Conservation (phyloP, 306 rosid genomes). For the Ormosia semicastrata region DNA sequence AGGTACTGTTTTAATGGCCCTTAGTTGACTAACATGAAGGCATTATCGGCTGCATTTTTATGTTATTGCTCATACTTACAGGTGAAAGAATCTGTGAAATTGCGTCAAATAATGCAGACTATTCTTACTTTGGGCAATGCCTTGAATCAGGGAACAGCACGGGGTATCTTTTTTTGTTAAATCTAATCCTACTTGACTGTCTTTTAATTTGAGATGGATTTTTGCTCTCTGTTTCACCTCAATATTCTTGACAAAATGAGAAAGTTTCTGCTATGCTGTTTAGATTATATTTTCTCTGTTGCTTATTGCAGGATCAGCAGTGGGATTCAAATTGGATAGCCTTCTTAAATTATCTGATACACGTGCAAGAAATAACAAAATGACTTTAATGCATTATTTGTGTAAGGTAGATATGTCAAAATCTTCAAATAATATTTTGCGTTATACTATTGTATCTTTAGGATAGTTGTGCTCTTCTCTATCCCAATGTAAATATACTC, state of each 20-base stretch:
- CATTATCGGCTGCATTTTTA: conserved; percentile 18
- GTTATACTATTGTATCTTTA: background rate
- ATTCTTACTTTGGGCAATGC: conserved; percentile 98
- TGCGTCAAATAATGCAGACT: conserved; percentile 99
- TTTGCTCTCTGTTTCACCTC: background rate
- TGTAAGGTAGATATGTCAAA: conserved; percentile 70
- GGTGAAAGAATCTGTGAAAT: conserved; percentile 89
- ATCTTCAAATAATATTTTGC: conserved; percentile 12
- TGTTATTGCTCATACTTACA: conserved; percentile 37
- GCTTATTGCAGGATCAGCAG: conserved; percentile 81
- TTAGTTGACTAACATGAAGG: conserved; percentile 20
- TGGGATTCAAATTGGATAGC: conserved; percentile 97
- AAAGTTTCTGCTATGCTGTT: conserved; percentile 2
- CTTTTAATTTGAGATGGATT: conserved; percentile 21
- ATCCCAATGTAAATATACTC: background rate
- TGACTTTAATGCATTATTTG: conserved; percentile 99
- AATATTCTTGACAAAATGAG: conserved; percentile 6
- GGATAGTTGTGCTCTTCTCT: background rate
- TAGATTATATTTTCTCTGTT: conserved; percentile 20
- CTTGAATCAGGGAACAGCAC: conserved; percentile 93
- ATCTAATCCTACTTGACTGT: background rate
- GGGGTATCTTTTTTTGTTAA: conserved; percentile 57
- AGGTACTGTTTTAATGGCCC: conserved; percentile 55
- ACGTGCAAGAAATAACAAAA: conserved; percentile 97
- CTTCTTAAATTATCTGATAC: conserved; percentile 97